phyloP scores from a whole-genome alignment of 306 rosid genomes.

The Pyrus betulifolia region DNA sequence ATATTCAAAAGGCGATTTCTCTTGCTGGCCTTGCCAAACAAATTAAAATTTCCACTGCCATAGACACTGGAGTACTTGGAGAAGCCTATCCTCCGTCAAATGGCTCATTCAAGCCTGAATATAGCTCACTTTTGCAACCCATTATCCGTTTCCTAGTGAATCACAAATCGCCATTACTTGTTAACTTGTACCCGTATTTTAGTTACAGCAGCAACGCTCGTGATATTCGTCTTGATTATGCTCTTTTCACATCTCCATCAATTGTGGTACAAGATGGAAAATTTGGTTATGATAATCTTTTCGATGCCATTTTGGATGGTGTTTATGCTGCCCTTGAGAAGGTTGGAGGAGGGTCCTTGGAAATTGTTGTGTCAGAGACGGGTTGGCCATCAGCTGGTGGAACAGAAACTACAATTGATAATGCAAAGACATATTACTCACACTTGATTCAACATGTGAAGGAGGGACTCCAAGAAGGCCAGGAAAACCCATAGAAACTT shows the following conservation, averaged over 20 bases:
- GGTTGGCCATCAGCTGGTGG: conserved; percentile 40
- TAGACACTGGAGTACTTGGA: neutral
- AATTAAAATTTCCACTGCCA: conserved; percentile 23
- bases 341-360: conserved; percentile 13
- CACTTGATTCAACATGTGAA: conserved; percentile 26
- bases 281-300: neutral
- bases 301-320: conserved; percentile 30
- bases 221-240: conserved; percentile 7
- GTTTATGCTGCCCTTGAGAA: conserved; percentile 27
- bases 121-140: neutral
- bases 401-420: conserved; percentile 2
- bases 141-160: neutral
- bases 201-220: neutral
- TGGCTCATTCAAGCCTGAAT: conserved; percentile 1
- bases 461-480: conserved; percentile 27
- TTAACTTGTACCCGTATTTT: conserved; percentile 15
- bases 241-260: neutral
- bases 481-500: conserved; percentile 18
- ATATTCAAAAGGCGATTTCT: conserved; percentile 11
- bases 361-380: conserved; percentile 32
- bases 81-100: conserved; percentile 13
- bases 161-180: neutral
- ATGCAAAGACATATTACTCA: conserved; percentile 16
- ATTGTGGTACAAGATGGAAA: conserved; percentile 11
- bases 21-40: neutral